Base-by-base conservation (phyloP, 257 asterid genomes). In the Gentiana macrophylla region DNA sequence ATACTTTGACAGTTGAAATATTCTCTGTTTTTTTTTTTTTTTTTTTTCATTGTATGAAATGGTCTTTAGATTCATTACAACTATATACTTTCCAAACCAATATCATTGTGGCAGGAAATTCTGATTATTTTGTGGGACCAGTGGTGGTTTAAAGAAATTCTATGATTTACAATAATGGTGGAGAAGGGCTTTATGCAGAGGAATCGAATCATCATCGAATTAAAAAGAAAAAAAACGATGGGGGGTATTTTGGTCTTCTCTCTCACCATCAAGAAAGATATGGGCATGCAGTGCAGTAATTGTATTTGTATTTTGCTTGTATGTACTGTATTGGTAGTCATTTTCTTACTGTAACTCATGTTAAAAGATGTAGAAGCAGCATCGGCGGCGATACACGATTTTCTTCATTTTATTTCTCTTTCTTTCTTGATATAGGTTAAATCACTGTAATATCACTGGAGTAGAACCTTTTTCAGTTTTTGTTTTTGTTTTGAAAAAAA, bases 61-160 rank as follows among this genome's bases (percentile, higher is more conserved):
- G 24, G 24, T 24, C 24, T 24, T 24, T 24, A 24, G 24, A 24
- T 24, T 24, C 24, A 24, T 24, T 24, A 24, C 24, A 24, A 24
- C 24, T 24, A 24, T 24, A 24, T 24, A 24, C 24, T 24, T 24
- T 24, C 24, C 24, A 24, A 24, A 24, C 24, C 0, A 24, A 24
- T 8, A 51, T 62, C 41, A 36, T 70, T 51, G 57, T 56, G 57
- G 50, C 87, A 86, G 94, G 95, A 77, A 84, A 73, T 66, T 50
- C 50, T 78, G 74, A 80, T 57, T 49, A 48, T 50, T 62, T 67
- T 8, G 46, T 51, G 50, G 52, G 75, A 69, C 52, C 51, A 53
- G 74, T 46, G 57, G 67, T 61, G 46, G 59, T 49, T 47, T 38
- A 44, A 67, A 57, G 57, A 54, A 67, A 54, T 62, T 24, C 56